Conservation (phyloP, 495 filamentous ascomycete species). For the Penicillium daleae region DNA sequence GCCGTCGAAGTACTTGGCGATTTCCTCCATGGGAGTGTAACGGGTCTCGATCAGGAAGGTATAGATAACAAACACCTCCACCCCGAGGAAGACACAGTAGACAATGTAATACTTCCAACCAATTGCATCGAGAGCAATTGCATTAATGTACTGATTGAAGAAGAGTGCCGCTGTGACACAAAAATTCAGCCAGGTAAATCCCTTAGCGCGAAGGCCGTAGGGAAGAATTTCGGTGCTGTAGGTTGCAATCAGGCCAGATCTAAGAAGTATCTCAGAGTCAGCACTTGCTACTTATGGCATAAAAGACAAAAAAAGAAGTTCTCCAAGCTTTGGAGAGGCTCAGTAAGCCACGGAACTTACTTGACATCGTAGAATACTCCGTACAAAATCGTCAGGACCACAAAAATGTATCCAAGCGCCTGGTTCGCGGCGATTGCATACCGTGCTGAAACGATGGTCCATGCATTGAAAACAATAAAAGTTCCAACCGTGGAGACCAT, state of each 20-base stretch:
- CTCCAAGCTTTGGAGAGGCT: too few species aligned
- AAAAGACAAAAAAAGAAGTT: too few species aligned
- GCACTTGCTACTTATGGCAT: too few species aligned
- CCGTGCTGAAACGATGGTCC: slow-evolving; percentile 49
- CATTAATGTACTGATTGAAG: slow-evolving; percentile 36
- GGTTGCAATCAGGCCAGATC: slow-evolving; percentile 11
- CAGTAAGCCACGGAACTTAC: too few species aligned
- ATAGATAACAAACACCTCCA: slow-evolving; percentile 32
- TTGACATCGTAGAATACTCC: slow-evolving; percentile 7
- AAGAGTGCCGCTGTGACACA: slow-evolving; percentile 14
- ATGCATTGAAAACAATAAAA: slow-evolving; percentile 58
- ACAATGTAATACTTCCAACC: slow-evolving; percentile 47
- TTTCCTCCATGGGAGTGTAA: slow-evolving; percentile 36
- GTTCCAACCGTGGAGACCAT: slow-evolving; percentile 61
- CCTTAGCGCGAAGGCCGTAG: slow-evolving; percentile 34
- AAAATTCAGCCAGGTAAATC: slow-evolving; percentile 21
- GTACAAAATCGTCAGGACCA: slow-evolving; percentile 49
- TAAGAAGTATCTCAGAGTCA: background rate
- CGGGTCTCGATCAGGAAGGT: slow-evolving; percentile 40
- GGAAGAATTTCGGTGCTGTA: slow-evolving; percentile 32
- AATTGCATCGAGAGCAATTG: slow-evolving; percentile 38
- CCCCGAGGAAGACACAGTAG: slow-evolving; percentile 36
- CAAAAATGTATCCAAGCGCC: slow-evolving; percentile 49
- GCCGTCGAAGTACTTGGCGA: slow-evolving; percentile 31
- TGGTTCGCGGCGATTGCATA: background rate